These are phyloP conservation scores for Paramecium biaurelia DNA, from an alignment of 73 alveolate species.

Conservation along the genomic window DNA sequence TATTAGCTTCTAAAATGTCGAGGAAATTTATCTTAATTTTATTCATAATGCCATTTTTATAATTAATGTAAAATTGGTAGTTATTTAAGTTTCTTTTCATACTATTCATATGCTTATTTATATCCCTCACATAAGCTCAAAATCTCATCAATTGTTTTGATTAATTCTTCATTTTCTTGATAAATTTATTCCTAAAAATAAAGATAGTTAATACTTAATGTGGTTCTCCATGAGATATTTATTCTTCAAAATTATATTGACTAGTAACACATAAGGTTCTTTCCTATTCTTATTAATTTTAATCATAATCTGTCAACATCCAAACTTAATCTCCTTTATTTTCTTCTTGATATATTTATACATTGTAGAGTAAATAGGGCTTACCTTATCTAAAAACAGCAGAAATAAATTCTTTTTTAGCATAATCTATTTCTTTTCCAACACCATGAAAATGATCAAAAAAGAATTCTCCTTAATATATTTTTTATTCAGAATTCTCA, in stretches of 20 bases:
- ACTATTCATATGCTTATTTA: background rate
- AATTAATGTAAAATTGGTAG: background rate
- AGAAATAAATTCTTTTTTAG: background rate
- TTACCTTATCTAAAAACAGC: background rate
- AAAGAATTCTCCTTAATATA: background rate
- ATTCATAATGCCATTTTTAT: background rate
- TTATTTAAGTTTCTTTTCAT: background rate
- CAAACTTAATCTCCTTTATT: background rate
- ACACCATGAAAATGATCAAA: background rate
- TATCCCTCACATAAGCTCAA: background rate
- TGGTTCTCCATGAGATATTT: background rate
- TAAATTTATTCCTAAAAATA: background rate
- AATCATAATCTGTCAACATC: background rate
- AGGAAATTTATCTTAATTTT: background rate
- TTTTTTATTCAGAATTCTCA: background rate
- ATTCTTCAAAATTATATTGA: background rate
- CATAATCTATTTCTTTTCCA: background rate
- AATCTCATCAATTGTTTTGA: background rate
- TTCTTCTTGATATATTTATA: background rate
- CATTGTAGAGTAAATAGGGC: background rate
- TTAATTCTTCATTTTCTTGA: background rate
- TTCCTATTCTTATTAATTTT: background rate
- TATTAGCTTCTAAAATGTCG: background rate
- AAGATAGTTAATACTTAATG: background rate
- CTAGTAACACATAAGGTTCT: background rate